phyloP scores from a whole-genome alignment of 1,139 yeast species.

The Debaryomyces singareniensis region DNA sequence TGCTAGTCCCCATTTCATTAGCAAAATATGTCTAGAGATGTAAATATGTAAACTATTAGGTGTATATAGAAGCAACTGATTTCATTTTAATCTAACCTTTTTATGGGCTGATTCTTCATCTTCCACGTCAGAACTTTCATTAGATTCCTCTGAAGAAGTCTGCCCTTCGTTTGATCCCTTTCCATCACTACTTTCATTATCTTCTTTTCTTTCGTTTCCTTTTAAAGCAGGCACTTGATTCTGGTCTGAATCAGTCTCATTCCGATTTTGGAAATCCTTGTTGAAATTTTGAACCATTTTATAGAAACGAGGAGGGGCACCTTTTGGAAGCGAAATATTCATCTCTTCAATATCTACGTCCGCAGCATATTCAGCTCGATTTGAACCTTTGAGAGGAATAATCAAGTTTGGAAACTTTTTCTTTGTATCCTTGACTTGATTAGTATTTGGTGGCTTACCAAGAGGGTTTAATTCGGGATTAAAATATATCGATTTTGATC shows the following conservation, averaged over 20 bases:
- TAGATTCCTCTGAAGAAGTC: background rate
- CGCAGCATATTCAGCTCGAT: conserved; percentile 9
- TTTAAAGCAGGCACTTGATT: no score
- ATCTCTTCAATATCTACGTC: conserved; percentile 25
- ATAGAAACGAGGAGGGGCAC: conserved; percentile 36
- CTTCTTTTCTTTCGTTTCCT: background rate
- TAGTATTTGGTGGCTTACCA: conserved; percentile 33
- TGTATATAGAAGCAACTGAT: no score
- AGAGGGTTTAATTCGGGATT: conserved; percentile 43
- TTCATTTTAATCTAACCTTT: background rate
- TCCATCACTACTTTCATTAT: background rate
- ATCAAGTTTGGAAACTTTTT: conserved; percentile 18
- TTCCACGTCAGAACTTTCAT: background rate
- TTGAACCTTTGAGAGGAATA: conserved; percentile 16
- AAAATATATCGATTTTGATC: conserved; percentile 33
- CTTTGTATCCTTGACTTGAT: conserved; percentile 4
- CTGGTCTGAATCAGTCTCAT: no score
- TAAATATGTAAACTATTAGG: no score
- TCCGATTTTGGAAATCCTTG: no score
- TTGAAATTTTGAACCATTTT: conserved; percentile 30
- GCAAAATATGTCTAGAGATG: no score
- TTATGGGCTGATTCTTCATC: background rate
- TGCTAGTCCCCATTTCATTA: no score
- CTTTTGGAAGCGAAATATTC: conserved; percentile 28
- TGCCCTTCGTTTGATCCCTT: background rate